Evolutionary conservation across 805 yeast species (phyloP).

Genomic region (Clavispora fructus): DNA sequence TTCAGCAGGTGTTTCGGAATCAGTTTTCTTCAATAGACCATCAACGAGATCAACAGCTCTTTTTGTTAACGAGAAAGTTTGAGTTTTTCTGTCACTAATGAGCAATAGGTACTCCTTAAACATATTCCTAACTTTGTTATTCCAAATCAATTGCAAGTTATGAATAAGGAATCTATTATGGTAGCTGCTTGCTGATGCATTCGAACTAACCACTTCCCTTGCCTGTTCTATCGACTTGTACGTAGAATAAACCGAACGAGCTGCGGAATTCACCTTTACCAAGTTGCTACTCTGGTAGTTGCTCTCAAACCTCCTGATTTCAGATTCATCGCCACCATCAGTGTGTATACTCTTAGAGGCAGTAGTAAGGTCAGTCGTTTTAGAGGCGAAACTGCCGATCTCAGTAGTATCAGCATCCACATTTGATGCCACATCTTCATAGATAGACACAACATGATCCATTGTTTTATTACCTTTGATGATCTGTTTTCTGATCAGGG

Average conservation of each 20-base stretch:
- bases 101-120: conserved; percentile 52
- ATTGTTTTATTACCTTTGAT: conserved; percentile 14
- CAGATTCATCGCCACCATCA: neutral
- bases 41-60: conserved; percentile 48
- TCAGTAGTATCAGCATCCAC: neutral
- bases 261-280: conserved; percentile 11
- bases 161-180: conserved; percentile 71
- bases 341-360: neutral
- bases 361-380: neutral
- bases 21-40: conserved; percentile 27
- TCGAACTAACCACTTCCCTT: conserved; percentile 17
- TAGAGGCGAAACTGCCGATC: neutral
- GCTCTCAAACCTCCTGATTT: neutral
- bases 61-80: conserved; percentile 41
- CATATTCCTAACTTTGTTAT: conserved; percentile 58
- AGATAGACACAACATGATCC: conserved; percentile 21
- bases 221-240: conserved; percentile 23
- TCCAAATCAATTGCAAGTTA: conserved; percentile 74
- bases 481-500: neutral
- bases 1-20: neutral
- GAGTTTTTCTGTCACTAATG: conserved; percentile 38
- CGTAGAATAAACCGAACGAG: conserved; percentile 27
- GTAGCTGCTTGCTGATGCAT: conserved; percentile 33
- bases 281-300: neutral
- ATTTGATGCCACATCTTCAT: conserved; percentile 13